These are phyloP conservation scores for Drechslerella stenobrocha DNA, from an alignment of 2,329 filamentous ascomycete genomes.

Conservation along the genomic window DNA sequence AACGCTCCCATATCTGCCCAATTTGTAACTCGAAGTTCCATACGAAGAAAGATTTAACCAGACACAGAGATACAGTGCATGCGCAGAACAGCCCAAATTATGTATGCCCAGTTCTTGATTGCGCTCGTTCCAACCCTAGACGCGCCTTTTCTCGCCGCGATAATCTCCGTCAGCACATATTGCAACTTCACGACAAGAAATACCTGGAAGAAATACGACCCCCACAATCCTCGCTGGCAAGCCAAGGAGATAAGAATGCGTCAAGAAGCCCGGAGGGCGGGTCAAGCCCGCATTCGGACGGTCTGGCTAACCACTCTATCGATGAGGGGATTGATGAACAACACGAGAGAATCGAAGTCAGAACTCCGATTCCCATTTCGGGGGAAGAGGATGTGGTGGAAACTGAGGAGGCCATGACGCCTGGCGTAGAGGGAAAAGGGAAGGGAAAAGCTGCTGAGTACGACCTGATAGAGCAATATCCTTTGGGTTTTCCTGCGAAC, in stretches of 20 bases:
- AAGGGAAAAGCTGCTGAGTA: slow-evolving; percentile 18
- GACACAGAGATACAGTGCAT: slow-evolving; percentile 42
- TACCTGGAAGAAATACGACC: slow-evolving; percentile 32
- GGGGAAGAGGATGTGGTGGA: slow-evolving; percentile 22
- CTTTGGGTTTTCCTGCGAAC: slow-evolving; percentile 5
- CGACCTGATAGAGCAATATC: no score
- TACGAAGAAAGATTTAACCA: slow-evolving; percentile 41
- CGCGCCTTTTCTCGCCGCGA: slow-evolving; percentile 36
- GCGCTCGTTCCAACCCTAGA: slow-evolving; percentile 29
- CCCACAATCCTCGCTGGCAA: slow-evolving; percentile 10
- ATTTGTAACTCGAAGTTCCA: slow-evolving; percentile 45
- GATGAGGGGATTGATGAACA: slow-evolving; percentile 35
- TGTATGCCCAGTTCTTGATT: slow-evolving; percentile 36
- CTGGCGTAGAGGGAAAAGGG: slow-evolving; percentile 11
- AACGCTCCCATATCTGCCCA: slow-evolving; percentile 33
- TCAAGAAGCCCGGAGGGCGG: slow-evolving; percentile 32
- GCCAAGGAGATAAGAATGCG: slow-evolving; percentile 27
- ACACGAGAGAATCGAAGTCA: slow-evolving; percentile 25
- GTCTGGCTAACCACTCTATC: slow-evolving; percentile 18
- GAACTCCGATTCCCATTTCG: slow-evolving; percentile 20
- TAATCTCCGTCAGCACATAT: slow-evolving; percentile 38
- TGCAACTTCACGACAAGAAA: slow-evolving; percentile 39
- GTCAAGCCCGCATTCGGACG: slow-evolving; percentile 31
- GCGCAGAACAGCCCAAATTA: slow-evolving; percentile 30
- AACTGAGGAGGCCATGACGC: slow-evolving; percentile 7